Conservation (phyloP, 2,329 filamentous ascomycete species). For the Colletotrichum horii region DNA sequence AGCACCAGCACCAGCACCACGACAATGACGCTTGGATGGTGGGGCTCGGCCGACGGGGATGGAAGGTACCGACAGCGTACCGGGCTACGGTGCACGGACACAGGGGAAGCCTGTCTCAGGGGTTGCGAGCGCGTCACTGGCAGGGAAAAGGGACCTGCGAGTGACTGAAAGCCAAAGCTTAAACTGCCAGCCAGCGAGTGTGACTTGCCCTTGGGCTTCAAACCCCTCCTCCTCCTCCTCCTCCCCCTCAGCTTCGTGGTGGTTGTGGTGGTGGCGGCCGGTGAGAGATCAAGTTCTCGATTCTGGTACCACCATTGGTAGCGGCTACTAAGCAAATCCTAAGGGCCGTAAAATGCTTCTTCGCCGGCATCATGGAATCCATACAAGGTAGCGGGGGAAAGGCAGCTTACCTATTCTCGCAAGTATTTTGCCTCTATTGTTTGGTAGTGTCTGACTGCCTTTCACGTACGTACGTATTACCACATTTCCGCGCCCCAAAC, state of each 20-base stretch:
- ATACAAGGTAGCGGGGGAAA: not conserved
- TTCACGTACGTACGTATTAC: not conserved
- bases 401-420: not conserved
- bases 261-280: not conserved
- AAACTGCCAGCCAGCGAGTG: not conserved
- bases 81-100: not conserved
- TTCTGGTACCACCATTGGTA: not conserved
- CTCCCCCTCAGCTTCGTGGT: not conserved
- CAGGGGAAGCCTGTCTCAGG: not conserved
- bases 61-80: constrained; percentile 2
- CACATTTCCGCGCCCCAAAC: not conserved
- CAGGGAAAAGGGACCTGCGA: constrained; percentile 1
- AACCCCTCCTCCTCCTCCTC: not conserved
- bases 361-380: not conserved
- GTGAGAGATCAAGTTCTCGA: not conserved
- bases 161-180: constrained; percentile 13
- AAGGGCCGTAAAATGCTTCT: not conserved
- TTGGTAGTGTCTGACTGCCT: not conserved
- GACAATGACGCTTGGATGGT: constrained; percentile 11
- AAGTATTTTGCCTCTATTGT: not conserved
- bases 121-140: not conserved
- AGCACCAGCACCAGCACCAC: not conserved
- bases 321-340: not conserved
- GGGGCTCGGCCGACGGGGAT: not conserved
- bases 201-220: not conserved